A percentile compares a stretch with the other conserved stretches of the same genome.
Conservation (phyloP, 805 yeast genomes). For the Candida pseudofarinosa region DNA sequence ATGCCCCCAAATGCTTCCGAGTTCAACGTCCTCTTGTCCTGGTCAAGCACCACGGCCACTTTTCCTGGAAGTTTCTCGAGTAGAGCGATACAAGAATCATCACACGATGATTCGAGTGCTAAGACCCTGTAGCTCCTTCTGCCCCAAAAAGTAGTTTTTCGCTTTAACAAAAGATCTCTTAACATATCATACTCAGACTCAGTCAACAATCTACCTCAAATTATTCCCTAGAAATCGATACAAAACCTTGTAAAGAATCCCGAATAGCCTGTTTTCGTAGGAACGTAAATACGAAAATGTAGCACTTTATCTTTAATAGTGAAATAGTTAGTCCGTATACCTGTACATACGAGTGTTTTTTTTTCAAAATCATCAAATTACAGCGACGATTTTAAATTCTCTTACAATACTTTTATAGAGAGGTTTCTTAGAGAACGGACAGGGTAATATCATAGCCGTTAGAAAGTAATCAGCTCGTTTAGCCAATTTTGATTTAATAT, state of each 20-base stretch:
- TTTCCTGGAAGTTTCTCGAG: conserved; percentile 44
- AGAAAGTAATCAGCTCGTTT: neutral
- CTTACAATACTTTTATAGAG: neutral
- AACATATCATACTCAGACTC: neutral
- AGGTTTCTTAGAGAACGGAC: neutral
- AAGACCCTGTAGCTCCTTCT: conserved; percentile 55
- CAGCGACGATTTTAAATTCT: neutral
- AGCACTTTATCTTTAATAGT: too few species aligned
- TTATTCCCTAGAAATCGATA: too few species aligned
- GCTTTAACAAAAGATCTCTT: too few species aligned
- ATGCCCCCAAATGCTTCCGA: conserved; percentile 76
- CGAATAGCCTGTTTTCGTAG: too few species aligned
- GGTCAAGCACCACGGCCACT: conserved; percentile 51
- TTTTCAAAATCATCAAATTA: neutral
- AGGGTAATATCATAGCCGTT: neutral
- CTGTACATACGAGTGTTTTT: neutral
- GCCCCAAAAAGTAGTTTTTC: neutral
- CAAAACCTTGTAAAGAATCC: too few species aligned
- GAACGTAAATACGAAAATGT: too few species aligned
- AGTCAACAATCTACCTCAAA: too few species aligned
- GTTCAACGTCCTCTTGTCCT: conserved; percentile 61
- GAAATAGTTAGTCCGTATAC: too few species aligned
- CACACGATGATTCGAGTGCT: conserved; percentile 92
- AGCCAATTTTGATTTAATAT: neutral
- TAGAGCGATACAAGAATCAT: conserved; percentile 87